phyloP scores from a whole-genome alignment of 345 rosid genomes.

The Lepidium didymum region DNA sequence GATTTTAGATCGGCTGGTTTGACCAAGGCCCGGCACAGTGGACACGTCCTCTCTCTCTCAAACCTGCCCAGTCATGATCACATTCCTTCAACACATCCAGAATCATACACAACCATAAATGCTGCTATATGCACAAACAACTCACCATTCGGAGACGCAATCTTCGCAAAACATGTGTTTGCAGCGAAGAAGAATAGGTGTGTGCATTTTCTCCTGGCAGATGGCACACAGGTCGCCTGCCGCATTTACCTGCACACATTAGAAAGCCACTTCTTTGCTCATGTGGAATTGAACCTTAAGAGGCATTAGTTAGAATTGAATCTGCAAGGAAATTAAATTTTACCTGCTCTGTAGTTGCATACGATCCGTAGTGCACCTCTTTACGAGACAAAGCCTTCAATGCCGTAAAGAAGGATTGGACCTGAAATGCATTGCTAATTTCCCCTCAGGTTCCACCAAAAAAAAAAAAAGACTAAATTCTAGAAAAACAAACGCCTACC shows the following conservation, averaged over 20 bases:
- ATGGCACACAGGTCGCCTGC: constrained; percentile 96
- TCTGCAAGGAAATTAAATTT: neutral
- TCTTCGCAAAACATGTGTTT: constrained; percentile 98
- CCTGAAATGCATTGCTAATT: constrained; percentile 41
- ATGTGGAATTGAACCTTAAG: neutral
- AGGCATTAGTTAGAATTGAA: neutral
- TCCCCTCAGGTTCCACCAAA: neutral
- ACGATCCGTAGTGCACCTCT: constrained; percentile 93
- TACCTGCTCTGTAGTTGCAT: constrained; percentile 98
- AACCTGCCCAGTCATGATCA: constrained; percentile 52
- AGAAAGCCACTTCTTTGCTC: constrained; percentile 14
- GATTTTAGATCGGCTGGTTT: constrained; percentile 92
- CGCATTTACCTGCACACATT: constrained; percentile 67
- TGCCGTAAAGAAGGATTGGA: constrained; percentile 82
- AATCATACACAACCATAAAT: neutral
- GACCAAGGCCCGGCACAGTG: constrained; percentile 93
- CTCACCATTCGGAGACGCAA: constrained; percentile 95
- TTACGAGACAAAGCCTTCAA: constrained; percentile 85
- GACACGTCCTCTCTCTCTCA: constrained; percentile 98
- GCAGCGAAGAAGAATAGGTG: constrained; percentile 87
- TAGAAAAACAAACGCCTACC: constrained; percentile 33
- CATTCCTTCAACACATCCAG: constrained; percentile 8
- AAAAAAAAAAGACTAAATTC: neutral
- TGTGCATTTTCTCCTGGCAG: constrained; percentile 99
- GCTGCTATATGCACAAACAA: constrained; percentile 9